Evolutionary conservation across 2,329 filamentous ascomycete species (phyloP).

Genomic region (Hypomyces rosellus): DNA sequence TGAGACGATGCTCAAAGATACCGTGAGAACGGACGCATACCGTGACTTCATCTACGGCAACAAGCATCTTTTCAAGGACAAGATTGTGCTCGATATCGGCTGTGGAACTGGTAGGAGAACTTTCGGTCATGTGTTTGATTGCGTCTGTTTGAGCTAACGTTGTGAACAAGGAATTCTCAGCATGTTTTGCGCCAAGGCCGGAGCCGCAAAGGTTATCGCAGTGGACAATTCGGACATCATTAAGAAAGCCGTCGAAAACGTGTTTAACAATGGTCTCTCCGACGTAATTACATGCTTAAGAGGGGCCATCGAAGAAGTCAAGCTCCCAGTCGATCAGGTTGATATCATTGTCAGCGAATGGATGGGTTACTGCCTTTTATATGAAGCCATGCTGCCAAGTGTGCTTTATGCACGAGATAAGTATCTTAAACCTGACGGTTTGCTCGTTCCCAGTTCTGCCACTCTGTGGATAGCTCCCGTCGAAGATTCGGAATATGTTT

Average conservation of each 20-base stretch:
- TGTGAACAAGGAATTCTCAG: constrained; percentile 63
- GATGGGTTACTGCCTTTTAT: constrained; percentile 94
- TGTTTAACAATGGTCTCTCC: constrained; percentile 72
- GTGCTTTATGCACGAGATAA: constrained; percentile 83
- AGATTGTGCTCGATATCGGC: constrained; percentile 84
- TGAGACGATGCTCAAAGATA: constrained; percentile 91
- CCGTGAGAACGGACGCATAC: constrained; percentile 82
- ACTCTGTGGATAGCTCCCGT: constrained; percentile 78
- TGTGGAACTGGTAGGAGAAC: constrained; percentile 58
- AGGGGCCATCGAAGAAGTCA: constrained; percentile 84
- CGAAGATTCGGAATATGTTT: constrained; percentile 68
- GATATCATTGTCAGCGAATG: constrained; percentile 96
- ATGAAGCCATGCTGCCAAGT: constrained; percentile 93
- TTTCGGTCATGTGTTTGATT: background rate
- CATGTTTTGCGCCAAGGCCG: constrained; percentile 90
- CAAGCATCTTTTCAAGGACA: constrained; percentile 78
- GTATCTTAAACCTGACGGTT: constrained; percentile 71
- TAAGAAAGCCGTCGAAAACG: constrained; percentile 75
- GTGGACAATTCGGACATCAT: constrained; percentile 93
- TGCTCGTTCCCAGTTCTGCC: constrained; percentile 82
- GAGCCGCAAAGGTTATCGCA: constrained; percentile 78
- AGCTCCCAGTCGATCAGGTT: constrained; percentile 69
- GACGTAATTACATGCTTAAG: constrained; percentile 71
- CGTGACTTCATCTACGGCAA: constrained; percentile 92
- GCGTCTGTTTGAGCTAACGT: background rate